Base-by-base conservation (phyloP, 78 protist genomes). In the Dictyostelium brefeldianum region DNA sequence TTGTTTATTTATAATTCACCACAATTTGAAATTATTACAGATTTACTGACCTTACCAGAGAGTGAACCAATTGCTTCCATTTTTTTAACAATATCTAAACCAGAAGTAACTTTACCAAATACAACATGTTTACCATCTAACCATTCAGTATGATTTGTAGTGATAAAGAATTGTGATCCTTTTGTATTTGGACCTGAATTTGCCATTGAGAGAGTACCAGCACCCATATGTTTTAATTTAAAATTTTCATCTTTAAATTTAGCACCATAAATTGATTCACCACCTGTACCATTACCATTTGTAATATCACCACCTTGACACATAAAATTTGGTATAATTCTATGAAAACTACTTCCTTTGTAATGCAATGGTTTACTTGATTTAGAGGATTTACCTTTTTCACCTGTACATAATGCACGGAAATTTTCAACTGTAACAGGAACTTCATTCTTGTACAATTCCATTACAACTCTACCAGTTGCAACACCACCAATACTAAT, bases 241-340 rank as follows among this genome's bases (percentile, higher is more conserved):
- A 79, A 56, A 89, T 82, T 91, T 91, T 98, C 99, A 57, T 98
- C 99, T 43, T 97, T 99, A 71, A 99, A 98, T 50, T 96, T 97
- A 27, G 75, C 89, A 6, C 98, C 98, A 98, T 98, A 99, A 46
- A 98, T 97, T 46, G 90, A 80, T 12, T 91, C 80, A 59, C 95
- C 95, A 54, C 97, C 97, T 20, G 96, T 92, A 20, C 97, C 97
- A n/a, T 95, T 96, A 3, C 97, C 97, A 11, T 18, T 56, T 2
- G 99, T 99, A 74, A 98, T 92, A 81, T 98, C 99, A 47, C 99
- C 99, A 8, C 98, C 96, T 54, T 99, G 99, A 25, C 97, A 65
- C 98, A 99, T 98, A 80, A 99, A 99, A 27, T 83, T 94, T 71
- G 96, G 90, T 80, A 98, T 97, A 43, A 98, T 98, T 25, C 99